Evolutionary conservation across 2,329 filamentous ascomycete genomes (phyloP), one percentile per base, ranked within the genome.

Genomic region (Acrodontium crateriforme): DNA sequence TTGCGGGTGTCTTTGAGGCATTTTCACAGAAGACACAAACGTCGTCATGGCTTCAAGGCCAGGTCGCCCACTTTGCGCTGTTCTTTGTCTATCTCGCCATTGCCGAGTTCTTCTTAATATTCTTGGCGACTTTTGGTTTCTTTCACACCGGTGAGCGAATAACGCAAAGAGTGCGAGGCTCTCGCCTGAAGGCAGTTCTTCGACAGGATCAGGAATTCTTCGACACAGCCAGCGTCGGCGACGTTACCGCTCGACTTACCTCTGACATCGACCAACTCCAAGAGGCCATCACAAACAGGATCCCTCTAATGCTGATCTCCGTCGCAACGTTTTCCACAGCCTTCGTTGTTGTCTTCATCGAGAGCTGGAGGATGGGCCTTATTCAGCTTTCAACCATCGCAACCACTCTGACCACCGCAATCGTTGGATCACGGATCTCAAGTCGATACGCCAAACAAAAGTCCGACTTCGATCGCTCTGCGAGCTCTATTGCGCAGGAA

Each of bases 221-320:
- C 54, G 85, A 94, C 54, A 85, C 85, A 44, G 65, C 92, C 10
- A 84, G 83, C 28, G 77, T 82, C 16, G 83, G 84, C 34, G 85
- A 92, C 55, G 78, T 94, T 32, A 91, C 83, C 0, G 91, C 84
- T 1, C 75, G 84, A 38, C 91, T 92, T 42, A 93, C 85, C 0
- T 76, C 83, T 9, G 84, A 93, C 52, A 89, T 81, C 24, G 92
- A 91, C 46, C 61, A 87, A 27, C 76, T 94, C 33, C 84, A 92
- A 53, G 83, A 89, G 39, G 85, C 83, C 32, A 81, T 94, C 25
- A 87, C 81, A 0, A 81, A 91, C 53, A 91, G 91, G 58, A 67
- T 89, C 24, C 72, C 71, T 9, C 58, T 91, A 36, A 83, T 79
- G 0, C 51, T 89, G 27, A 70, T 72, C 9, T 78, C 79, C 10